Evolutionary conservation across 1,284 basidiomycete genomes (phyloP), one percentile per base, ranked within the genome.

Genomic region (Ganoderma sinense): DNA sequence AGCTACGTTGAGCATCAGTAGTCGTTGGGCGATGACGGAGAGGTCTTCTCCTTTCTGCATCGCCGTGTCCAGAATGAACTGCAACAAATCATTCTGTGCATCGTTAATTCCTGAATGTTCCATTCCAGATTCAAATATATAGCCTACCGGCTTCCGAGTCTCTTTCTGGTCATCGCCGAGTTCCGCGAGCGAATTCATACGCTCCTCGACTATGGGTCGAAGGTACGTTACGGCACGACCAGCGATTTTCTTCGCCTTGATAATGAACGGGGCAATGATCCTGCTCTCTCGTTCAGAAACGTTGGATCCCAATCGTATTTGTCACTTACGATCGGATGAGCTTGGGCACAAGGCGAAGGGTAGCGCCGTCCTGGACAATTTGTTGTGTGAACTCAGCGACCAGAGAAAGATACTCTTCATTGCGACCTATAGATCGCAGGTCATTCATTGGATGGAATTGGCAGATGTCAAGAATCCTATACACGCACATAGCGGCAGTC

Each of bases 1-100:
- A 62, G 81, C 80, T 68, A 86, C 83, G 74, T 86, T 86, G 36
- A 86, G 70, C 36, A 82, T 74, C 29, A 87, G 77, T 66, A 87
- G 78, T 48, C 84, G 80, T 58, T 82, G 77, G 64, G 75, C 82
- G 62, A 79, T 77, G 63, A 76, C 69, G 79, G 61, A 79, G 73
- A 59, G 75, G 81, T 69, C 73, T 77, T 43, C 80, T 78, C 61
- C 75, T 31, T 29, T 77, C 41, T 73, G 78, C 60, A 69, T 71
- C 13, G 81, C 80, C 16, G 76, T 78, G 18, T 82, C 82, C 74
- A 86, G 78, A n/a, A 87, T 74, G 84, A 84, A 85, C 33, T 80
- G 79, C 14, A 87, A 75, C 77, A 84, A 71, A 72, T 86, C 84
- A 60, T 81, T 80, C 83, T 85, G 64, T n/a, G n/a, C n/a, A n/a